These are phyloP conservation scores for Barnettozyma pratensis DNA, from an alignment of 805 yeast species.

Conservation along the genomic window DNA sequence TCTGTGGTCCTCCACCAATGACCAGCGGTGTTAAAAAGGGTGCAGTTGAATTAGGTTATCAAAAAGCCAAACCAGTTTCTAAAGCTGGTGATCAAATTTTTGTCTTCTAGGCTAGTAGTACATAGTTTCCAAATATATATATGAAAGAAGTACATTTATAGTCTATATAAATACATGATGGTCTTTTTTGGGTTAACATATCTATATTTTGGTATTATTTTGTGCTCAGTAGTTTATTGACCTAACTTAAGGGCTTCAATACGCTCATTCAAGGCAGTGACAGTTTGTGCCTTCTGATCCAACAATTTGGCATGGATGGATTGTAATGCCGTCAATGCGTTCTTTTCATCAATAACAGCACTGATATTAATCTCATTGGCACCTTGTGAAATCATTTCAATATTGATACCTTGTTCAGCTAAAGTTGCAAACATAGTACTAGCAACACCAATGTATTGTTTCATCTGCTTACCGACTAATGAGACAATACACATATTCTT, in stretches of 20 bases:
- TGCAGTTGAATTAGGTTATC: slow-evolving; percentile 66
- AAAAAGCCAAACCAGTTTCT: slow-evolving; percentile 83
- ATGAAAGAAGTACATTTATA: too few relatives aligned
- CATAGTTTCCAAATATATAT: too few relatives aligned
- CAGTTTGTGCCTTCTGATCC: slow-evolving; percentile 34
- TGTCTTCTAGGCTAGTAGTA: slow-evolving; percentile 48
- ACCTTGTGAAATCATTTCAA: slow-evolving; percentile 98
- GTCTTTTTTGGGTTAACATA: not conserved
- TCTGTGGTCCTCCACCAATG: slow-evolving; percentile 97
- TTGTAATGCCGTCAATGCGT: slow-evolving; percentile 79
- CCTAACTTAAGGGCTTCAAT: slow-evolving; percentile 40
- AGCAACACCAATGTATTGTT: slow-evolving; percentile 93
- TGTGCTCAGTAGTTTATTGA: slow-evolving; percentile 13
- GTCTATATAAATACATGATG: not conserved
- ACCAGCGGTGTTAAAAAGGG: slow-evolving; percentile 77
- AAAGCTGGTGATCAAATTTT: slow-evolving; percentile 89
- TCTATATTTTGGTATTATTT: not conserved
- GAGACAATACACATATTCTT: slow-evolving; percentile 87
- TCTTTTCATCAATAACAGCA: slow-evolving; percentile 82
- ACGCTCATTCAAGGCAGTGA: slow-evolving; percentile 34
- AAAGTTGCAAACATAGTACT: slow-evolving; percentile 93
- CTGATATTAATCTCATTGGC: slow-evolving; percentile 97
- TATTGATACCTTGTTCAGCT: slow-evolving; percentile 87
- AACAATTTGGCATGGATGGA: slow-evolving; percentile 77
- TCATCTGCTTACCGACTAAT: slow-evolving; percentile 95